These are phyloP conservation scores for Colletotrichum viniferum DNA, from an alignment of 2,329 filamentous ascomycete genomes.

Conservation along the genomic window DNA sequence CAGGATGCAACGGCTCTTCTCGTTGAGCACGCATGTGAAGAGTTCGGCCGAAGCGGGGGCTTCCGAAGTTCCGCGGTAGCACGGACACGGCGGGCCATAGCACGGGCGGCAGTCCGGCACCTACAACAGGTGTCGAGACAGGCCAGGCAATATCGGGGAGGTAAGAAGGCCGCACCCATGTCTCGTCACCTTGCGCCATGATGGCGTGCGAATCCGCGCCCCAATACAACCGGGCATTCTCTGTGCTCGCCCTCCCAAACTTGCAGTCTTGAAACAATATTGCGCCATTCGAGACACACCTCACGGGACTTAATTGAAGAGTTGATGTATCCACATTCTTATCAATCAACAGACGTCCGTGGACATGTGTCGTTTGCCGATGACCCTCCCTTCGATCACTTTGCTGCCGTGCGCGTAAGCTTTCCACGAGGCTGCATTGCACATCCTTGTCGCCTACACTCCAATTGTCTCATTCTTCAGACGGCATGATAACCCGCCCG, in stretches of 20 bases:
- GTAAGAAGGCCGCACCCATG: not conserved
- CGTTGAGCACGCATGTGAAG: not conserved
- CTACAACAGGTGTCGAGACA: not conserved
- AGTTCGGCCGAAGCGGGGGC: not conserved
- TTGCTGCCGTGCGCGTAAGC: not conserved
- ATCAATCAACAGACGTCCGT: not conserved
- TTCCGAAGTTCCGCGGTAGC: not conserved
- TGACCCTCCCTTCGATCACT: not conserved
- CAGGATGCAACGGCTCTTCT: not conserved
- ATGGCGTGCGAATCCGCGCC: slow-evolving; percentile 12
- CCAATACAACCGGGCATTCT: not conserved
- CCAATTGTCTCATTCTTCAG: not conserved
- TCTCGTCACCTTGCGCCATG: slow-evolving; percentile 14
- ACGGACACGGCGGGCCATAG: not conserved
- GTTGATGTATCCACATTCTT: not conserved
- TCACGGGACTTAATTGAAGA: not conserved
- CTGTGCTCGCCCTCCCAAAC: not conserved
- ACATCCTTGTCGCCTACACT: not conserved
- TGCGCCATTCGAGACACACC: slow-evolving; percentile 1
- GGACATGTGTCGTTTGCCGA: not conserved
- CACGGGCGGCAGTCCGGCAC: not conserved
- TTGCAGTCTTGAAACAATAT: slow-evolving; percentile 6
- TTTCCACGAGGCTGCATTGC: not conserved
- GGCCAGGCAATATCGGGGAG: not conserved
- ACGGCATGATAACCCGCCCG: not conserved